Evolutionary conservation across 2,329 filamentous ascomycete species (phyloP).

Genomic region (Phaeosphaeriaceae sp.): DNA sequence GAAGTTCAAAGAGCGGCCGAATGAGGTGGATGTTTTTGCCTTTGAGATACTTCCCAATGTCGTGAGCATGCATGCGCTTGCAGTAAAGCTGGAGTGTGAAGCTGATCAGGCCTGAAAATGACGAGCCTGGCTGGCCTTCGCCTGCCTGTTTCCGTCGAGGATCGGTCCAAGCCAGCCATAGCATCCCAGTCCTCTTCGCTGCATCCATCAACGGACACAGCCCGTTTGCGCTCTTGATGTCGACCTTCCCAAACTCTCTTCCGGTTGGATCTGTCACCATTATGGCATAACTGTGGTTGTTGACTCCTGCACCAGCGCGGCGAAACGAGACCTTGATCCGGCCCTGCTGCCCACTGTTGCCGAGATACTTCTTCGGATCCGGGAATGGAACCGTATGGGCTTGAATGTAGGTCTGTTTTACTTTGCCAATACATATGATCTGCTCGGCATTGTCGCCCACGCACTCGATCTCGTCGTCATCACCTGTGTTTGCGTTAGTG

Average conservation of each 20-base stretch:
- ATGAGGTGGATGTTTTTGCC: conserved; percentile 72
- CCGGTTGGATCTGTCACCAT: conserved; percentile 76
- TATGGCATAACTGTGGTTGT: conserved; percentile 69
- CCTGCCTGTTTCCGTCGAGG: conserved; percentile 66
- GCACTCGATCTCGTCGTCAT: conserved; percentile 68
- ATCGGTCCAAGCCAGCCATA: conserved; percentile 75
- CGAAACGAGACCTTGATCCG: conserved; percentile 75
- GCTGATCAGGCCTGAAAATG: conserved; percentile 43
- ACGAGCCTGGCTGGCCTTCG: conserved; percentile 56
- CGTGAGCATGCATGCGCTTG: conserved; percentile 67
- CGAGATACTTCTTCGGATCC: conserved; percentile 66
- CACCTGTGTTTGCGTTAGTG: conserved; percentile 49
- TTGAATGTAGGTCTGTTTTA: conserved; percentile 71
- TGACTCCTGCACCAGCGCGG: conserved; percentile 63
- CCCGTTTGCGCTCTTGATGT: conserved; percentile 69
- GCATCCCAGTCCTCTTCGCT: conserved; percentile 66
- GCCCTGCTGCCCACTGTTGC: conserved; percentile 67
- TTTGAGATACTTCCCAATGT: conserved; percentile 72
- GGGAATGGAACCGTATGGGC: conserved; percentile 73
- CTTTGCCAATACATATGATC: conserved; percentile 81
- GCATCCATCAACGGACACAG: conserved; percentile 76
- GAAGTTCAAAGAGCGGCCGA: conserved; percentile 66
- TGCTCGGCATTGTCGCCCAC: conserved; percentile 68
- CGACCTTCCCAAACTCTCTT: conserved; percentile 77
- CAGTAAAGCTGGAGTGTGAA: conserved; percentile 83